Evolutionary conservation across 129 eudicot genomes (phyloP).

Genomic region (Deinandra increscens): DNA sequence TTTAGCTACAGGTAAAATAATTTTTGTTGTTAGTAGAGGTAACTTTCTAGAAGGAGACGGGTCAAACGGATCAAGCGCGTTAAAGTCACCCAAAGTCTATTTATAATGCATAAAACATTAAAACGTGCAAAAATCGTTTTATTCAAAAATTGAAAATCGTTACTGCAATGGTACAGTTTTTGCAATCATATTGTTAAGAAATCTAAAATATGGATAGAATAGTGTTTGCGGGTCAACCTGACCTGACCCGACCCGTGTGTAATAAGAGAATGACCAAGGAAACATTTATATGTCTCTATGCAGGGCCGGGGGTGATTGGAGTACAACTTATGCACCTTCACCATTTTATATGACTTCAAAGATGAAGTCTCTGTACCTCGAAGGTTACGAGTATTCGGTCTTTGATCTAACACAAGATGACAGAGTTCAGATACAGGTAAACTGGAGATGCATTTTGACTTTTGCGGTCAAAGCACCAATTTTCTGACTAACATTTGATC

Average conservation of each 20-base stretch:
- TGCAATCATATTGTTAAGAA: background rate
- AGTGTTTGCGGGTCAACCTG: background rate
- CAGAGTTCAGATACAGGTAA: slow-evolving; percentile 92
- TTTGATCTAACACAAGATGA: slow-evolving; percentile 88
- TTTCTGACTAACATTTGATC: slow-evolving; percentile 6
- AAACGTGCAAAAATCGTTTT: background rate
- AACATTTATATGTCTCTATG: slow-evolving; percentile 5
- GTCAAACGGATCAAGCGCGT: background rate
- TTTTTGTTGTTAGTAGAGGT: background rate
- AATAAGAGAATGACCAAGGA: slow-evolving; percentile 4
- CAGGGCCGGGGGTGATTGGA: slow-evolving; percentile 98
- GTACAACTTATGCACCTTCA: slow-evolving; percentile 98
- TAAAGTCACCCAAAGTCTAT: background rate
- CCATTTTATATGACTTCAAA: slow-evolving; percentile 96
- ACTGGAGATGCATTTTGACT: background rate
- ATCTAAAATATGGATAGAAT: background rate
- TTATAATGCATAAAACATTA: background rate
- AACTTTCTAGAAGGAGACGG: background rate
- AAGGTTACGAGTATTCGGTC: slow-evolving; percentile 84
- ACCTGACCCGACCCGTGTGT: background rate
- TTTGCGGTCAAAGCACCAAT: slow-evolving; percentile 9
- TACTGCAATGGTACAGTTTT: background rate
- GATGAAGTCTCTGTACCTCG: slow-evolving; percentile 91
- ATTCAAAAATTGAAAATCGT: background rate
- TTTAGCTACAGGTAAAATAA: slow-evolving; percentile 78